A percentile compares a stretch with the other conserved stretches of the same genome.
phyloP scores from a whole-genome alignment of 768 basidiomycete species.

The Albatrellus ellisii region DNA sequence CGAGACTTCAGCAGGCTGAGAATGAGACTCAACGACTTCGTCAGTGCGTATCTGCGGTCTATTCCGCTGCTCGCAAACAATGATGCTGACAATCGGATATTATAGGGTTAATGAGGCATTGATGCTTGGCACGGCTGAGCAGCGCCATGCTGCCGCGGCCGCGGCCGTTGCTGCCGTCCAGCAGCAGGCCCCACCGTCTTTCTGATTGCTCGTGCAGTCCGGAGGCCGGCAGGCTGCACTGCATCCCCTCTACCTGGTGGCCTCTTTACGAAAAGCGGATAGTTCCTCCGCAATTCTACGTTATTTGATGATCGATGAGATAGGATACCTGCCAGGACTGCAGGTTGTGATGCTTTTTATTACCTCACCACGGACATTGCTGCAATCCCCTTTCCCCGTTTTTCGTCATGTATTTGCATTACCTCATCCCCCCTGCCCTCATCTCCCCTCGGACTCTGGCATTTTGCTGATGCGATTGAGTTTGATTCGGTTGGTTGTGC shows the following conservation, averaged over 20 bases:
- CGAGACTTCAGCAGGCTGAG: conserved; percentile 65
- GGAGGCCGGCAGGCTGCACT: not conserved
- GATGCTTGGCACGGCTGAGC: conserved; percentile 76
- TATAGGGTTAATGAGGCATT: conserved; percentile 73
- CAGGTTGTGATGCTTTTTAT: conserved; percentile 9
- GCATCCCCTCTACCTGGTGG: conserved; percentile 6
- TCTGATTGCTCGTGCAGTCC: conserved; percentile 27
- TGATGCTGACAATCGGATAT: not conserved
- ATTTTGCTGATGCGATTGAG: conserved; percentile 8
- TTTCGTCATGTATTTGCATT: conserved; percentile 8
- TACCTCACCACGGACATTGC: conserved; percentile 13
- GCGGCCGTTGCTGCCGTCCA: conserved; percentile 42
- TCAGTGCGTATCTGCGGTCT: conserved; percentile 24
- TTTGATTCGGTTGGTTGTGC: conserved; percentile 12
- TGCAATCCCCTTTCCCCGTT: too few relatives aligned
- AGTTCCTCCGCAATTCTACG: conserved; percentile 8
- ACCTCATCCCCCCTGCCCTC: conserved; percentile 4
- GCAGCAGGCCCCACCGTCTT: conserved; percentile 25
- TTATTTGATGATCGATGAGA: conserved; percentile 15
- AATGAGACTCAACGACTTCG: conserved; percentile 71
- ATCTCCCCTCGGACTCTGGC: conserved; percentile 3
- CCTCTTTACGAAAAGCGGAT: conserved; percentile 15
- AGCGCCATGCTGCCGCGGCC: conserved; percentile 45
- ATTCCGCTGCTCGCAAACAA: not conserved
- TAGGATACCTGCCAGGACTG: conserved; percentile 14